Conservation (phyloP, 371 early-diverging fungal genomes). For the Entomophthora muscae region DNA sequence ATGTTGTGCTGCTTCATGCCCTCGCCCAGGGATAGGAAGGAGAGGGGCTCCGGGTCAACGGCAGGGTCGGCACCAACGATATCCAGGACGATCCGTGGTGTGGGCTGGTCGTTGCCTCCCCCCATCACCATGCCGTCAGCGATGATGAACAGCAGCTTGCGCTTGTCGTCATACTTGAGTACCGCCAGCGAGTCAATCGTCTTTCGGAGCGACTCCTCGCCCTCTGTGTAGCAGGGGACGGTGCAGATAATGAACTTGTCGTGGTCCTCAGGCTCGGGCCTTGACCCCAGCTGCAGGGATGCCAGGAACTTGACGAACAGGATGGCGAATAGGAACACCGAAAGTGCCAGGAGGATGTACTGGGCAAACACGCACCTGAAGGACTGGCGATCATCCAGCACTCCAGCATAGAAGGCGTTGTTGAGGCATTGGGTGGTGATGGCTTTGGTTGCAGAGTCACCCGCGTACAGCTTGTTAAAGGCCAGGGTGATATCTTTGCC, state of each 20-base stretch:
- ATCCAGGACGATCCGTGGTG: constrained; percentile 91
- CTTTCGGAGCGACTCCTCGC: constrained; percentile 72
- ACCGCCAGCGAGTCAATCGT: constrained; percentile 93
- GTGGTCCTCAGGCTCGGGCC: constrained; percentile 58
- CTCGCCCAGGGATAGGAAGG: constrained; percentile 85
- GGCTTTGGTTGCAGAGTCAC: constrained; percentile 17
- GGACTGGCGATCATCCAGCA: constrained; percentile 65
- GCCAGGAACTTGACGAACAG: constrained; percentile 85
- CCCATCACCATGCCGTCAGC: constrained; percentile 90
- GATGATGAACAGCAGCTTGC: constrained; percentile 82
- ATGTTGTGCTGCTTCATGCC: constrained; percentile 82
- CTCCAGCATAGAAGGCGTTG: constrained; percentile 72
- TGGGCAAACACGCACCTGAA: constrained; percentile 72
- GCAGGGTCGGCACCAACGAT: constrained; percentile 80
- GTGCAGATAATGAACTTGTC: constrained; percentile 87
- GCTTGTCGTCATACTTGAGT: no score
- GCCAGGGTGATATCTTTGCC: constrained; percentile 23
- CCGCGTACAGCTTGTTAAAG: background rate
- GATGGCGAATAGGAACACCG: no score
- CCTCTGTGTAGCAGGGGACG: constrained; percentile 96
- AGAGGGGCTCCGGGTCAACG: constrained; percentile 75
- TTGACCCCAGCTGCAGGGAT: constrained; percentile 64
- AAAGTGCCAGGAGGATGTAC: constrained; percentile 61
- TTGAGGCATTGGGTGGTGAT: constrained; percentile 50
- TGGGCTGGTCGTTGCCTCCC: constrained; percentile 90